Base-by-base conservation (phyloP, 441 rosid genomes). In the Francoa sonchifolia region DNA sequence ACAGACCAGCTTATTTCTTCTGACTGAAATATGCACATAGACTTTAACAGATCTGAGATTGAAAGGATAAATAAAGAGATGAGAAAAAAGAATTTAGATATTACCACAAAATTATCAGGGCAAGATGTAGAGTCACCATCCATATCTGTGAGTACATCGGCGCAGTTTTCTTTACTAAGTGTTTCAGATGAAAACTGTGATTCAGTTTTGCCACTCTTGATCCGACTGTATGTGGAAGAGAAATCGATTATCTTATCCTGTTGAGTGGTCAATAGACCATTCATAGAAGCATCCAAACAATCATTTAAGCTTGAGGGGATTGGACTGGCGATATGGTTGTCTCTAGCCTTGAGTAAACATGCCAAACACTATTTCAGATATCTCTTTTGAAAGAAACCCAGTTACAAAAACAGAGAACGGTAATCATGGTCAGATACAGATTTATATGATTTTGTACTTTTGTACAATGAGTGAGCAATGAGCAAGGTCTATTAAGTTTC, bases 291-390 rank as follows among this genome's bases (percentile, higher is more conserved):
- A 55, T 53, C 43, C 40, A 17, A n/a, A 12, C 31, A 37, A 49
- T 52, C 53, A 49, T 41, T 50, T 47, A 61, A 12, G 40, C 45
- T 33, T 33, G 28, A 1, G 31, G 44, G 59, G 50, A 32, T 51
- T 15, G 65, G 52, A 48, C 50, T 67, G 48, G 41, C 52, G 63
- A 52, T 68, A 55, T 34, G 42, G 19, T 65, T 43, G 36, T 50
- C 66, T 48, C 52, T 54, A 54, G 63, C 71, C 96, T 79, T 36
- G 26, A 19, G 15, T 47, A 57, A 41, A 52, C 53, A 54, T 20
- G 19, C 18, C 50, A 63, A 61, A 51, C 7, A 37, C 52, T 25
- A 42, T 42, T 54, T 57, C 36, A 48, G 57, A 51, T 44, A 11
- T 36, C 23, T 16, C 10, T 33, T 17, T n/a, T 36, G 23, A 21